Conservation (phyloP, 495 filamentous ascomycete genomes). For the Chaetomidium leptoderma region DNA sequence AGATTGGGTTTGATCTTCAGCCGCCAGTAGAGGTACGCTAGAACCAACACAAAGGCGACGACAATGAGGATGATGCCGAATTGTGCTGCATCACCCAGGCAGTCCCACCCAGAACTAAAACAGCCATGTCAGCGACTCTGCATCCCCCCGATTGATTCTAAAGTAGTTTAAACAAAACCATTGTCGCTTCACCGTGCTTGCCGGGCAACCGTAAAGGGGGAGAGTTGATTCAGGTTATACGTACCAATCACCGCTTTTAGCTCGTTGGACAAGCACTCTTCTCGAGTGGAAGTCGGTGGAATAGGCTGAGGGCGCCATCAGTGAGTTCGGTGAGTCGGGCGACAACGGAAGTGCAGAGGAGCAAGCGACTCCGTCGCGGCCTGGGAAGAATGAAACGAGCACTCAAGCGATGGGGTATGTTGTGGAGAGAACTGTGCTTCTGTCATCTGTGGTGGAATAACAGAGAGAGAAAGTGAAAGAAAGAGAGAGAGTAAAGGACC, state of each 20-base stretch:
- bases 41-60: background rate
- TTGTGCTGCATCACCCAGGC: slow-evolving; percentile 17
- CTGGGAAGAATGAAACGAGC: background rate
- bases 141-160: too few species aligned
- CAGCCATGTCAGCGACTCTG: background rate
- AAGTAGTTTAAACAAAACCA: background rate
- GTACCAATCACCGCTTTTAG: background rate
- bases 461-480: too few species aligned
- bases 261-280: background rate
- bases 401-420: background rate
- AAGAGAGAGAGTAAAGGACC: background rate
- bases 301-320: background rate
- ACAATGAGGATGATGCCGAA: slow-evolving; percentile 20
- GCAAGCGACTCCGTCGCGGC: background rate
- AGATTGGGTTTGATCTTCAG: slow-evolving; percentile 2
- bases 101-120: slow-evolving; percentile 20
- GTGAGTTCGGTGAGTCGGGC: background rate
- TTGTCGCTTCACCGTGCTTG: background rate
- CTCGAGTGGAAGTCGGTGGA: background rate
- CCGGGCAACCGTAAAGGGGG: background rate
- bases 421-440: background rate
- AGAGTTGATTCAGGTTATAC: background rate
- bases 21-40: slow-evolving; percentile 10
- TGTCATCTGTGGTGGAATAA: background rate
- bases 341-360: background rate